Evolutionary conservation across 495 filamentous ascomycete species (phyloP).

Genomic region (Aspergillus steynii): DNA sequence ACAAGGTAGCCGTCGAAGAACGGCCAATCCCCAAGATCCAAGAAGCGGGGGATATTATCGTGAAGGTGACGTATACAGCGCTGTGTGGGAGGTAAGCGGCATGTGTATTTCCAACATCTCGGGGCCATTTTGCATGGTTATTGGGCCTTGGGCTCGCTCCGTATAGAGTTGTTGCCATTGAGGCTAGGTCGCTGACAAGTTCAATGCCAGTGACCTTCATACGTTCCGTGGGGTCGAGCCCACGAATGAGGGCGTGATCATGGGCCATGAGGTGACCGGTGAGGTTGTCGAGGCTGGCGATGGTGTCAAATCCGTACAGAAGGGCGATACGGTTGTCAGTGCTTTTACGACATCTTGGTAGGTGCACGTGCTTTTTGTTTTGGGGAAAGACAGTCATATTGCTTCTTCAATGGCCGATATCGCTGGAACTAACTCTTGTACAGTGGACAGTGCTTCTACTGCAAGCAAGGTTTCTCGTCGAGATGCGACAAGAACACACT

Average conservation of each 20-base stretch:
- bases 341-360: slow-evolving; percentile 90
- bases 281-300: slow-evolving; percentile 66
- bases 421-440: background rate
- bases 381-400: background rate
- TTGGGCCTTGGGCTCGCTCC: background rate
- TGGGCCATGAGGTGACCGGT: slow-evolving; percentile 79
- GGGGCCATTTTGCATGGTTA: background rate
- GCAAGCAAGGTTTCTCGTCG: slow-evolving; percentile 75
- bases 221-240: slow-evolving; percentile 82
- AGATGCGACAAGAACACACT: slow-evolving; percentile 75
- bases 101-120: slow-evolving; percentile 7
- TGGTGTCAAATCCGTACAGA: slow-evolving; percentile 64
- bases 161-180: background rate
- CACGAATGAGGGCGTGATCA: slow-evolving; percentile 62
- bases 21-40: slow-evolving; percentile 58
- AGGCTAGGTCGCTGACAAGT: background rate
- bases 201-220: slow-evolving; percentile 73
- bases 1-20: slow-evolving; percentile 50
- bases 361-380: slow-evolving; percentile 25
- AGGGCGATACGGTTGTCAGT: slow-evolving; percentile 77
- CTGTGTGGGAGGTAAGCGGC: slow-evolving; percentile 81
- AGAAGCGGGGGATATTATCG: slow-evolving; percentile 73
- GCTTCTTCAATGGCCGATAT: background rate
- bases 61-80: slow-evolving; percentile 83
- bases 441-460: slow-evolving; percentile 89